These are phyloP conservation scores for Debaryomyces tyrocola DNA, from an alignment of 805 yeast species.

Conservation along the genomic window DNA sequence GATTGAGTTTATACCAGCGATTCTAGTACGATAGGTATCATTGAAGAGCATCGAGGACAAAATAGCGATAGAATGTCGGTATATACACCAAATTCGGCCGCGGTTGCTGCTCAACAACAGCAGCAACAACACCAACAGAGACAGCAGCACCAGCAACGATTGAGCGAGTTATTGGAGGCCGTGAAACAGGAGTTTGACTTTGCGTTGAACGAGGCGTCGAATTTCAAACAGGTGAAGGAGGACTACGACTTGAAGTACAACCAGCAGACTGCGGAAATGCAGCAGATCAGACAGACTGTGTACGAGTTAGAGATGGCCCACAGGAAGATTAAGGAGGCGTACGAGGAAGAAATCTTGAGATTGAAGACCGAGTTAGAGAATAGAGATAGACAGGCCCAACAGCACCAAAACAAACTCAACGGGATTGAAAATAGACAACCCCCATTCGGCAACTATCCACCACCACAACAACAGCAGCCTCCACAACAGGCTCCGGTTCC, in stretches of 20 bases:
- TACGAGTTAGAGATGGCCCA: constrained; percentile 93
- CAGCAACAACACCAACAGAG: constrained; percentile 35
- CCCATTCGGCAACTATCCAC: constrained; percentile 14
- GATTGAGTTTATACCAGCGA: background rate
- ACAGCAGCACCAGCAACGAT: constrained; percentile 45
- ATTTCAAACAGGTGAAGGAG: constrained; percentile 85
- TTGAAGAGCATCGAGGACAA: background rate
- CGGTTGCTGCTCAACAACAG: constrained; percentile 22
- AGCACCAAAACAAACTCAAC: constrained; percentile 20
- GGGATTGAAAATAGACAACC: constrained; percentile 10
- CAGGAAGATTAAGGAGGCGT: constrained; percentile 91
- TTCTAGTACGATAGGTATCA: background rate
- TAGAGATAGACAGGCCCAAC: constrained; percentile 64
- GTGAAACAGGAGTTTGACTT: constrained; percentile 88
- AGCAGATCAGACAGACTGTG: constrained; percentile 90
- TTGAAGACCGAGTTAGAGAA: constrained; percentile 83
- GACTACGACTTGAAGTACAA: constrained; percentile 86
- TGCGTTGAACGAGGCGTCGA: constrained; percentile 81
- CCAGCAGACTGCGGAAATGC: constrained; percentile 91
- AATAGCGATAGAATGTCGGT: constrained; percentile 25
- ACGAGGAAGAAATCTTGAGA: constrained; percentile 87
- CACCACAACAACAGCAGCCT: constrained; percentile 14
- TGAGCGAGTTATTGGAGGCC: constrained; percentile 85
- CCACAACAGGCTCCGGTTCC: constrained; percentile 20
- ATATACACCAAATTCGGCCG: constrained; percentile 34